Percentiles rank a stretch among this genome's conserved stretches.
Evolutionary conservation across 306 rosid genomes (phyloP).

Genomic region (Quercus berberidifolia): DNA sequence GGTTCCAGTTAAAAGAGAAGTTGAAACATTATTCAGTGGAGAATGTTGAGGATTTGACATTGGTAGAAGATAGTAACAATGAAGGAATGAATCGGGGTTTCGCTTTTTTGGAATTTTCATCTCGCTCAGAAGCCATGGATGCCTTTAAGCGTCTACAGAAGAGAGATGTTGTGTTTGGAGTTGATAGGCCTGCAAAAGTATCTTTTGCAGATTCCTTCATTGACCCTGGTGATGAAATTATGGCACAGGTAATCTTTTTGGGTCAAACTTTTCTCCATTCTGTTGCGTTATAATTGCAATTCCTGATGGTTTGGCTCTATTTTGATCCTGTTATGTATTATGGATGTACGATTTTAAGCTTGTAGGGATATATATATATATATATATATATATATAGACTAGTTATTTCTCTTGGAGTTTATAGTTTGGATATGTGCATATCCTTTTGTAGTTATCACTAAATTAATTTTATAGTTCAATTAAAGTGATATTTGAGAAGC

Average conservation of each 20-base stretch:
- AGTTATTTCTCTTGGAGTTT: neutral
- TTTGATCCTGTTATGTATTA: neutral
- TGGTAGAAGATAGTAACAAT: conserved; percentile 87
- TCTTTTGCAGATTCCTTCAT: conserved; percentile 97
- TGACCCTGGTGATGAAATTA: conserved; percentile 97
- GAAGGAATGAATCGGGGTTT: conserved; percentile 93
- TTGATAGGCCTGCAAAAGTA: conserved; percentile 96
- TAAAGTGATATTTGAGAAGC: neutral
- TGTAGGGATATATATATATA: neutral
- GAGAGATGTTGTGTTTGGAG: conserved; percentile 93
- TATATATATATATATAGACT: neutral
- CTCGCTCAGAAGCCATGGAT: conserved; percentile 98
- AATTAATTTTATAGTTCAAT: neutral
- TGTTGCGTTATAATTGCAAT: neutral
- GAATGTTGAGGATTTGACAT: conserved; percentile 84
- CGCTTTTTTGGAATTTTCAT: conserved; percentile 91
- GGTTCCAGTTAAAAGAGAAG: conserved; percentile 85
- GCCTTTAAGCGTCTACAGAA: conserved; percentile 91
- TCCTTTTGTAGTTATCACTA: neutral
- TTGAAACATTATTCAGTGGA: conserved; percentile 91
- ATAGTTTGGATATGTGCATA: neutral
- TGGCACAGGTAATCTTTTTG: conserved; percentile 80
- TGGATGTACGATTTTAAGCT: neutral
- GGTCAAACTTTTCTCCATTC: conserved; percentile 23
- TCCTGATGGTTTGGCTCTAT: conserved; percentile 12